Base-by-base conservation (phyloP, 2,329 filamentous ascomycete species). In the Aaosphaeria arxii region DNA sequence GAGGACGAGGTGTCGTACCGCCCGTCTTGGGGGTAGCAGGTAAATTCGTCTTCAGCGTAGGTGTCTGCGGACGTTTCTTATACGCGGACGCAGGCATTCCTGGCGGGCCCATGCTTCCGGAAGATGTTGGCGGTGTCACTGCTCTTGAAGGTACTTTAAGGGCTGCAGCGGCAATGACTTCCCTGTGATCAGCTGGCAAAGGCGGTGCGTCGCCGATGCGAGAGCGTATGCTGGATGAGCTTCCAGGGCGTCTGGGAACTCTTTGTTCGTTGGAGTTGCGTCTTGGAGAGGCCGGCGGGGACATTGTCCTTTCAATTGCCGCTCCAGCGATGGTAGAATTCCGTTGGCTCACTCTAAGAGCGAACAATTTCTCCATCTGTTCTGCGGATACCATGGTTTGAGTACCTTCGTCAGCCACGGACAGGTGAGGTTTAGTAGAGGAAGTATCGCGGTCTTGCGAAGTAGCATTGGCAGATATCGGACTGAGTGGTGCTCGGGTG, bases 311-410 rank as follows among this genome's bases (percentile, higher is more conserved):
- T 28, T 69, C 66, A 4, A 66, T 51, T 40, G 53, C 60, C 44
- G 64, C 62, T 48, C 62, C 52, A 28, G 59, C 58, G 29, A 65
- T 55, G 6, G 61, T 62, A 31, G 59, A 61, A 45, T 59, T 47
- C 24, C 61, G 57, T 42, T 59, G 63, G 47, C 17, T 50, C 45
- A 53, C 66, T 57, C 82, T 83, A 46, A 78, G 77, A 55, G 80
- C 79, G 47, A 95, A 72, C 61, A 96, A 78, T 47, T 83, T 80
- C 57, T 96, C 91, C 54, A 96, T 89, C 47, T 87, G 85, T 43
- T 87, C 82, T 0, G 88, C 82, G n/a, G 90, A 95, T 30, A 96
- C 76, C 36, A 86, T 79, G 28, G 91, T 96, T 71, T 96, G 92
- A 11, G 88, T 87, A 45, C 85, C 82, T 56, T 87, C 86, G 59